A percentile compares a stretch with the other conserved stretches of the same genome.
Conservation (phyloP, 805 yeast species). For the Lipomyces chichibuensis region DNA sequence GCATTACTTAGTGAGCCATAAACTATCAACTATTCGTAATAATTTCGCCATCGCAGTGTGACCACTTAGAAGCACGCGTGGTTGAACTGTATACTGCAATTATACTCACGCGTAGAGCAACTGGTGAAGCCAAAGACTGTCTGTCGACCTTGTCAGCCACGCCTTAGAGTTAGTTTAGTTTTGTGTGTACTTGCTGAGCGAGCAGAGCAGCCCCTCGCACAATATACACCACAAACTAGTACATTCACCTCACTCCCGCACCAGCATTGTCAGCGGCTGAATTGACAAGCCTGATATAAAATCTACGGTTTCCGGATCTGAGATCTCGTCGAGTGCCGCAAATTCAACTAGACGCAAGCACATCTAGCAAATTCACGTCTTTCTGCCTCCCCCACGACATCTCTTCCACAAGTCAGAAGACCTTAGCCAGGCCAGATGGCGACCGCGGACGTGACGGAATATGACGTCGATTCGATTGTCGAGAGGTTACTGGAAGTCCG, state of each 20-base stretch:
- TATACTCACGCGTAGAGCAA: too few relatives aligned
- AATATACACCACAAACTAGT: neutral
- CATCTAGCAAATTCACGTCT: neutral
- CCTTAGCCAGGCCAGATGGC: slow-evolving; percentile 6
- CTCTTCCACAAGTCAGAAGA: neutral
- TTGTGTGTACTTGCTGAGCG: neutral
- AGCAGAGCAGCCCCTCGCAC: neutral
- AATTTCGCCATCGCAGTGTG: too few relatives aligned
- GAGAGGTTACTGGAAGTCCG: slow-evolving; percentile 95
- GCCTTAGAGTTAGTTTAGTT: neutral
- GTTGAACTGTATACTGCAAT: too few relatives aligned
- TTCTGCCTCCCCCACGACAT: neutral
- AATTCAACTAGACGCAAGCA: neutral
- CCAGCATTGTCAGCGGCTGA: neutral
- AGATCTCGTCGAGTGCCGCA: neutral
- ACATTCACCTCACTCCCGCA: neutral
- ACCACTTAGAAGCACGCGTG: too few relatives aligned
- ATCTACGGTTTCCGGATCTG: neutral
- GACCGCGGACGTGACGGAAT: slow-evolving; percentile 55
- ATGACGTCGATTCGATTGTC: slow-evolving; percentile 94
- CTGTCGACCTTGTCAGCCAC: neutral
- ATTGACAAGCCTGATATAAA: neutral
- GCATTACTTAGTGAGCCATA: too few relatives aligned
- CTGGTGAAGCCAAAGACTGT: neutral
- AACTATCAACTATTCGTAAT: too few relatives aligned